Evolutionary conservation across 2,329 filamentous ascomycete genomes (phyloP), one percentile per base, ranked within the genome.

Genomic region (Ceratocystis smalleyi): DNA sequence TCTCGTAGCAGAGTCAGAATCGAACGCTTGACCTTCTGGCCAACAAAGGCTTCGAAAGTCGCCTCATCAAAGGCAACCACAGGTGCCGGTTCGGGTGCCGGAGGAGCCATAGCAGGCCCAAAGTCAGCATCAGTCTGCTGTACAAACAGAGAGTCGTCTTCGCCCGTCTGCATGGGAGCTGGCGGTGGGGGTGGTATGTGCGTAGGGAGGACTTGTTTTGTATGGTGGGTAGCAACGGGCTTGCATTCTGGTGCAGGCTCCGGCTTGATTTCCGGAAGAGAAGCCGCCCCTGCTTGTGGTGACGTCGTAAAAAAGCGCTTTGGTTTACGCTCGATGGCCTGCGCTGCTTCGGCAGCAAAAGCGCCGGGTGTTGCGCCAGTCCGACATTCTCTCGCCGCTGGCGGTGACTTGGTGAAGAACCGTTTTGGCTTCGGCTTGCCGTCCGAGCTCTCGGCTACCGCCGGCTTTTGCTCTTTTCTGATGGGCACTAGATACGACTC

Each of bases 41-140:
- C 84, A 24, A 87, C 74, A 66, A 87, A 80, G 65, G 74, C 76
- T 69, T 85, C 79, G 64, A 88, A 85, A 0, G 76, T 78, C 40
- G 76, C 77, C 64, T 78, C 75, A 68, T 86, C 81, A 67, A 87
- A 87, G 0, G 72, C 72, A 32, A 75, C 65, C 0, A 32, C 51
- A 27, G 49, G 51, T 59, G 32, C n/a, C 7, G 49, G 45, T 15
- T 47, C 12, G 55, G 43, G 15, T 27, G 12, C 59, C 54, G 40
- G 12, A 17, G 8, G 61, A 27, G 19, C 47, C 24, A 49, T 30
- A 7, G 59, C 32, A 17, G 54, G 54, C 5, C 7, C 22, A 17
- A 22, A 12, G 7, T 17, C 17, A 8, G 12, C 6, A 12, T 57
- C 54, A n/a, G 47, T 22, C n/a, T 65, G 43, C 17, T 43, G 22